phyloP scores from a whole-genome alignment of 2,329 filamentous ascomycete species.

The Diaporthe vexans region DNA sequence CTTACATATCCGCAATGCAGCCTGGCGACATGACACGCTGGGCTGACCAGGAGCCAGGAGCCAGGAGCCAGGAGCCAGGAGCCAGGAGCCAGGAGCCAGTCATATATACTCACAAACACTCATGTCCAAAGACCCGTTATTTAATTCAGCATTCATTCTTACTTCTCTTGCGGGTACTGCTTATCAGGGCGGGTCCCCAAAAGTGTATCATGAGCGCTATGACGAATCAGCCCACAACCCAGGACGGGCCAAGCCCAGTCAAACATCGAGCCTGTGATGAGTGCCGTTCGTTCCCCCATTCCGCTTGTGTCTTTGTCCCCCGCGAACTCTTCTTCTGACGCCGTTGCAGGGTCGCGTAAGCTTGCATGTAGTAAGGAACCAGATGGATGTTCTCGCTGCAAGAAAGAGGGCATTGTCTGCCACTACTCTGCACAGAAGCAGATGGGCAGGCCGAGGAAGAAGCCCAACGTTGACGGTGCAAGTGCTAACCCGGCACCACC shows the following conservation, averaged over 20 bases:
- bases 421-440: slow-evolving; percentile 75
- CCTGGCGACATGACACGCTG: not conserved
- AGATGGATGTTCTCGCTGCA: slow-evolving; percentile 71
- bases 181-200: not conserved
- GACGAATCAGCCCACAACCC: slow-evolving; percentile 8
- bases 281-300: slow-evolving; percentile 63
- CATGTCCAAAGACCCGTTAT: not conserved
- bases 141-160: not conserved
- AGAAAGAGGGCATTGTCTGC: slow-evolving; percentile 68
- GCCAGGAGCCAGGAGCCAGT: not conserved
- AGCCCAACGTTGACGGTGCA: slow-evolving; percentile 55
- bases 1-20: slow-evolving; percentile 13
- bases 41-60: not conserved
- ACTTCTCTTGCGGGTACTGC: not conserved
- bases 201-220: not conserved
- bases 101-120: not conserved
- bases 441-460: slow-evolving; percentile 76
- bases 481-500: slow-evolving; percentile 1
- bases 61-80: too few relatives aligned
- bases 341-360: slow-evolving; percentile 68
- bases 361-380: slow-evolving; percentile 75
- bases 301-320: not conserved
- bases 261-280: slow-evolving; percentile 77
- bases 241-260: slow-evolving; percentile 4
- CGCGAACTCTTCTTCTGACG: slow-evolving; percentile 47